Conservation (phyloP, 108 stramenopile genomes). For the Nitzschia sp. region DNA sequence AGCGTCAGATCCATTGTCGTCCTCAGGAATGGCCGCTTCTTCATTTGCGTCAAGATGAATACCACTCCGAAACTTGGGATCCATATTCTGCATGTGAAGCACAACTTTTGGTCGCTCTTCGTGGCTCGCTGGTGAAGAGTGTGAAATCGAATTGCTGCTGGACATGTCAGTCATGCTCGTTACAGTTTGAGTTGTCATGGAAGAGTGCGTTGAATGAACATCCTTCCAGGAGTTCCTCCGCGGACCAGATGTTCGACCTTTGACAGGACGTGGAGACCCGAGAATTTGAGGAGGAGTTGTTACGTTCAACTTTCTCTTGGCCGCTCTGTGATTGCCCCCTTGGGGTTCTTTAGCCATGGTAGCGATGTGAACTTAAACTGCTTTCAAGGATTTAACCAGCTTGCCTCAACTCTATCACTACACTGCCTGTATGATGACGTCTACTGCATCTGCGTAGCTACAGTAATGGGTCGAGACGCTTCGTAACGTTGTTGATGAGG, state of each 20-base stretch:
- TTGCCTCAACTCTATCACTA: no score
- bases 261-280: neutral
- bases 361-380: no score
- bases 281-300: neutral
- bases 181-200: slow-evolving; percentile 5
- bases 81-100: neutral
- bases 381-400: no score
- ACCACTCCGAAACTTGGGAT: no score
- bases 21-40: neutral
- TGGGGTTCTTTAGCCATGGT: no score
- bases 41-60: no score
- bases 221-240: neutral
- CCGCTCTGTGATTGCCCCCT: no score
- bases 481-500: no score
- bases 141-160: slow-evolving; percentile 9
- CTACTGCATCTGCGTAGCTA: no score
- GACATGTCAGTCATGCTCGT: slow-evolving; percentile 3
- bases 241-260: neutral
- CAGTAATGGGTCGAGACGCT: no score
- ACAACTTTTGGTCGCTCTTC: neutral
- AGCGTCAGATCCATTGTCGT: neutral
- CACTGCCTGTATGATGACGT: no score
- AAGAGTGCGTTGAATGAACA: neutral
- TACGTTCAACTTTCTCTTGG: no score
- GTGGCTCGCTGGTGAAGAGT: slow-evolving; percentile 4